phyloP scores from a whole-genome alignment of 768 basidiomycete genomes.

The Termitomyces sp. region DNA sequence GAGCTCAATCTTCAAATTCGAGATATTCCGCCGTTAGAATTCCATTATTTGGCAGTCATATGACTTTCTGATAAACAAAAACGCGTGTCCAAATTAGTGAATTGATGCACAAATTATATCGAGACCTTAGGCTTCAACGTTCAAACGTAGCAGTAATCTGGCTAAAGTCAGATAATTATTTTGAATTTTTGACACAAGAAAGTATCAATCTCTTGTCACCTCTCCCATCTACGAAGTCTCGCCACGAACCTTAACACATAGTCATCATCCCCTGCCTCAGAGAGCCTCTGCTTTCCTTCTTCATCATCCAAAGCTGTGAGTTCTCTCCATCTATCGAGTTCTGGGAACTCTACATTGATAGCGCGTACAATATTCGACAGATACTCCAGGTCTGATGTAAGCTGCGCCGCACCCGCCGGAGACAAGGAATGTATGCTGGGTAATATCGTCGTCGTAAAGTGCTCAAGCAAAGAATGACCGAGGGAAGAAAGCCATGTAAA shows the following conservation, averaged over 20 bases:
- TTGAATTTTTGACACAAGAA: not conserved
- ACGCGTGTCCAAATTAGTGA: not conserved
- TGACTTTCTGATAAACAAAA: not conserved
- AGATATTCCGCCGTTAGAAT: no score
- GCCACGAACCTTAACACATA: conserved; percentile 29
- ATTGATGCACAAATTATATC: no score
- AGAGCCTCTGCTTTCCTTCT: conserved; percentile 29
- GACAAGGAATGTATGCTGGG: conserved; percentile 66
- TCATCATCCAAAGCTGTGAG: conserved; percentile 59
- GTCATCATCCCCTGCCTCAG: conserved; percentile 23
- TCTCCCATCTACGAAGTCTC: conserved; percentile 21
- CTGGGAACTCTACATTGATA: conserved; percentile 81
- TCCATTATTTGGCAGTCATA: conserved; percentile 5
- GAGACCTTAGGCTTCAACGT: not conserved
- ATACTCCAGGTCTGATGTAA: conserved; percentile 84
- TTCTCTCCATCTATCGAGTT: conserved; percentile 76
- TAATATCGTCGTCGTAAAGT: conserved; percentile 65
- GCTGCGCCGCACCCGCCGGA: conserved; percentile 68
- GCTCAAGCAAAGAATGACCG: conserved; percentile 70
- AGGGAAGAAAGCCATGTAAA: conserved; percentile 91
- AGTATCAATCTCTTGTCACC: not conserved
- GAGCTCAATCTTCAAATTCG: not conserved
- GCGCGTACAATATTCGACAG: conserved; percentile 87
- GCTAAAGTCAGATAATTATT: not conserved
- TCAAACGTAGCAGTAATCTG: not conserved